phyloP scores from a whole-genome alignment of 2,329 filamentous ascomycete species.

The Colletotrichum sp. region DNA sequence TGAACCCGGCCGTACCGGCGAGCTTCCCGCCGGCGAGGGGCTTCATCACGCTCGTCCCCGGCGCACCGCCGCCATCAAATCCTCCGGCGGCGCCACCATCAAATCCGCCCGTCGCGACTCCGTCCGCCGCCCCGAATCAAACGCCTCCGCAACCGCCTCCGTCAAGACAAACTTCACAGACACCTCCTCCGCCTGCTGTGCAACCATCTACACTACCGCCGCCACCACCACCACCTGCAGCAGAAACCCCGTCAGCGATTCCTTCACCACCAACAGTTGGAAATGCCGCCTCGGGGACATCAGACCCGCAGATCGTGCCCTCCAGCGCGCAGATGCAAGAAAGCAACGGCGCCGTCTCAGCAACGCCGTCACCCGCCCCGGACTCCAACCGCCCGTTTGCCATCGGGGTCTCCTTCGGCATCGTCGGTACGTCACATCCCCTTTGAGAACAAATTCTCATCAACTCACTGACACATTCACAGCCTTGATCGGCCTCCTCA shows the following conservation, averaged over 20 bases:
- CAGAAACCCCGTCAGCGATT: background rate
- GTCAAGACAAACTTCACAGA: background rate
- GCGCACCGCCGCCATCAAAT: background rate
- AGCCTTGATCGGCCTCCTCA: background rate
- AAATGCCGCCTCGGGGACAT: background rate
- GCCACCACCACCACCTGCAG: background rate
- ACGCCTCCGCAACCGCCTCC: background rate
- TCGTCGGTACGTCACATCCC: background rate
- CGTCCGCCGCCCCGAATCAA: background rate
- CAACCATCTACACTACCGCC: background rate
- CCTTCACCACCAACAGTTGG: background rate
- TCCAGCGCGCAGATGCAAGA: background rate
- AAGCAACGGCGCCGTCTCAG: background rate
- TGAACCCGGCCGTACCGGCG: background rate
- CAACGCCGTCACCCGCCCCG: background rate
- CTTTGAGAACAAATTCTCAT: too few relatives aligned
- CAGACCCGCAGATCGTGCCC: background rate
- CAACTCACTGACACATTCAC: background rate
- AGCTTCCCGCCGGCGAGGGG: background rate
- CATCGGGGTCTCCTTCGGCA: slow-evolving; percentile 5
- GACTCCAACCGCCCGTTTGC: background rate
- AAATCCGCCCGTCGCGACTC: background rate
- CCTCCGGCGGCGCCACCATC: background rate
- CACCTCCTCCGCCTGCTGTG: background rate
- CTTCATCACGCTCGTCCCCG: slow-evolving; percentile 13